phyloP scores from a whole-genome alignment of 1,139 yeast species.

The Groenewaldozyma sp. region DNA sequence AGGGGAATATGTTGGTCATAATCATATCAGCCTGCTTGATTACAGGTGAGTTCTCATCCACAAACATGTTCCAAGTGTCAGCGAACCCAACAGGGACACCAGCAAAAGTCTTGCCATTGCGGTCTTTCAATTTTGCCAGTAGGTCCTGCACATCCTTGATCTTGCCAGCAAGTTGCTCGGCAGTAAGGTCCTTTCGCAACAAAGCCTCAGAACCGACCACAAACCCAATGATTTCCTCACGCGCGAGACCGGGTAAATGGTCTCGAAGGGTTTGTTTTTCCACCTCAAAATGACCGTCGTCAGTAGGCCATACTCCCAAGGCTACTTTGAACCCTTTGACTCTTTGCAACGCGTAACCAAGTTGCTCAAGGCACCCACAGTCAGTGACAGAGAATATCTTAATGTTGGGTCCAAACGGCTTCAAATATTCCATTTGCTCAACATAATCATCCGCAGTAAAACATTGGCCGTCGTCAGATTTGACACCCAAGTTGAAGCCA shows the following conservation, averaged over 20 bases:
- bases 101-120: constrained; percentile 67
- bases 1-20: constrained; percentile 90
- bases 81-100: constrained; percentile 80
- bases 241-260: constrained; percentile 65
- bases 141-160: constrained; percentile 48
- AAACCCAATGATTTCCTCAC: constrained; percentile 58
- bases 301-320: constrained; percentile 88
- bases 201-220: constrained; percentile 89
- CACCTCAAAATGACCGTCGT: constrained; percentile 56
- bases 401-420: constrained; percentile 47
- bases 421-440: constrained; percentile 49
- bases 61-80: constrained; percentile 90
- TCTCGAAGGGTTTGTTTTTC: constrained; percentile 60
- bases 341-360: constrained; percentile 79
- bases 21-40: constrained; percentile 75
- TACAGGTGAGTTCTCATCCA: constrained; percentile 66
- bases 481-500: constrained; percentile 69
- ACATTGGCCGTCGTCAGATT: constrained; percentile 36
- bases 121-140: constrained; percentile 55
- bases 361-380: constrained; percentile 71
- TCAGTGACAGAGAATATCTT: constrained; percentile 83
- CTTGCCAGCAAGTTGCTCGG: constrained; percentile 47
- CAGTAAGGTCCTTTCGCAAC: constrained; percentile 75
- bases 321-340: constrained; percentile 58
- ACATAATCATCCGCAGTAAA: constrained; percentile 60